Base-by-base conservation (phyloP, 1,284 basidiomycete species). In the Tilletia indica region DNA sequence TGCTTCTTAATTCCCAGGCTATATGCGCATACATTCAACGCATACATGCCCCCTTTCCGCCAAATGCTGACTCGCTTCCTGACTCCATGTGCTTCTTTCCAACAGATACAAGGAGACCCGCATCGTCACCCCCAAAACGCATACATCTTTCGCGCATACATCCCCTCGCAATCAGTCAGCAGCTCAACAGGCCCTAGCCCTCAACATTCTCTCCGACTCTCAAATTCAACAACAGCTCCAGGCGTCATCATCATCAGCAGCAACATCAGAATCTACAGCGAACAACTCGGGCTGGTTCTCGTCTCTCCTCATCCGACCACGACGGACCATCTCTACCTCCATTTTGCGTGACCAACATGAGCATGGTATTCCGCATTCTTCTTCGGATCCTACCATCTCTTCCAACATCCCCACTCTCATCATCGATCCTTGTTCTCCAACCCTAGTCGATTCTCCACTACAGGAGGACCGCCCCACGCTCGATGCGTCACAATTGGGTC, bases 21-120 rank as follows among this genome's bases (percentile, higher is more conserved):
- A 19, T 4, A 54, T 54, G 51, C 51, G 51, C 51, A 8, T 8
- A 54, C 51, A 19, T 11, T 31, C 25, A 31, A 31, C 25, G 25
- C 25, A 31, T 31, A 31, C 25, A 31, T 31, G 25, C 25, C 25
- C 25, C 25, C 25, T 31, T 31, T 5, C 51, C 21, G 11, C 11
- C 16, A n/a, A 6, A 19, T 54, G 21, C 51, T 54, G 42, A 45
- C 42, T 31, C 25, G 25, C 25, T 31, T 31, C 25, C 25, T 31
- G 25, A 31, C 42, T 45, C 42, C 1, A 14, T 45, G 42, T 3
- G 1, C 42, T 45, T 14, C 6, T 45, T 8, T 3, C 1, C 42
- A 11, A 54, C 51, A 54, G 51, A 2, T 64, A 64, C 61, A 64
- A 64, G 61, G 61, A 64, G 34, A 64, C 61, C 12, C 31, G 61